Percentiles rank a stretch among this genome's conserved stretches.
phyloP scores from a whole-genome alignment of 352 stramenopile genomes.

The Aphanomyces cochlioides region DNA sequence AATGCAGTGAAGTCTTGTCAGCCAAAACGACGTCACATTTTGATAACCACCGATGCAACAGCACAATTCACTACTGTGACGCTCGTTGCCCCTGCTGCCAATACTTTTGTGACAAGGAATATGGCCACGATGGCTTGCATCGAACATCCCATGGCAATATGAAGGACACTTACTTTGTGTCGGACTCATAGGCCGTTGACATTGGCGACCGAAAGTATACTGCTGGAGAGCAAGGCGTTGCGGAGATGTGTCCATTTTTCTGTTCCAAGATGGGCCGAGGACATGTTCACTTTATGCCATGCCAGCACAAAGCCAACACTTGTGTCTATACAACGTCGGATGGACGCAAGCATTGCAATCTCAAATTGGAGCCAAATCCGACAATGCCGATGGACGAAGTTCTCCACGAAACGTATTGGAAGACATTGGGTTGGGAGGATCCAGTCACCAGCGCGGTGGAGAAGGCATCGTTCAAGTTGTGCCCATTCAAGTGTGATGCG shows the following conservation, averaged over 20 bases:
- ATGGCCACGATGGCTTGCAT: constrained; percentile 49
- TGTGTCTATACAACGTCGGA: constrained; percentile 55
- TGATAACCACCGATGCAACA: constrained; percentile 44
- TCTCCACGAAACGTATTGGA: constrained; percentile 73
- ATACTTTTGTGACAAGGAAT: constrained; percentile 70
- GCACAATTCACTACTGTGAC: constrained; percentile 61
- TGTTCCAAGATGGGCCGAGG: constrained; percentile 74
- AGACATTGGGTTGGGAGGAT: constrained; percentile 69
- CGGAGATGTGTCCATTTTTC: constrained; percentile 80
- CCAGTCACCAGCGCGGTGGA: constrained; percentile 55
- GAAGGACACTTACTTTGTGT: constrained; percentile 71
- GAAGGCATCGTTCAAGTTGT: constrained; percentile 62
- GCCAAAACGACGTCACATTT: constrained; percentile 44
- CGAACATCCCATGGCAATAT: constrained; percentile 77
- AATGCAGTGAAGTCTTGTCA: constrained; percentile 44
- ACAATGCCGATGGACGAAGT: constrained; percentile 58
- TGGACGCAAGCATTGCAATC: constrained; percentile 44
- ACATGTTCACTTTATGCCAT: constrained; percentile 73
- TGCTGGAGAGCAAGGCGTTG: constrained; percentile 54
- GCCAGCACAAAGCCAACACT: constrained; percentile 39
- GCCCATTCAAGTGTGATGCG: constrained; percentile 62
- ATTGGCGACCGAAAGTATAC: constrained; percentile 69
- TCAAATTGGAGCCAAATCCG: constrained; percentile 50
- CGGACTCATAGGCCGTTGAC: constrained; percentile 55
- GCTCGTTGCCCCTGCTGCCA: constrained; percentile 65